These are phyloP conservation scores for Xylaria sp. DNA, from an alignment of 2,329 filamentous ascomycete species.

Conservation along the genomic window DNA sequence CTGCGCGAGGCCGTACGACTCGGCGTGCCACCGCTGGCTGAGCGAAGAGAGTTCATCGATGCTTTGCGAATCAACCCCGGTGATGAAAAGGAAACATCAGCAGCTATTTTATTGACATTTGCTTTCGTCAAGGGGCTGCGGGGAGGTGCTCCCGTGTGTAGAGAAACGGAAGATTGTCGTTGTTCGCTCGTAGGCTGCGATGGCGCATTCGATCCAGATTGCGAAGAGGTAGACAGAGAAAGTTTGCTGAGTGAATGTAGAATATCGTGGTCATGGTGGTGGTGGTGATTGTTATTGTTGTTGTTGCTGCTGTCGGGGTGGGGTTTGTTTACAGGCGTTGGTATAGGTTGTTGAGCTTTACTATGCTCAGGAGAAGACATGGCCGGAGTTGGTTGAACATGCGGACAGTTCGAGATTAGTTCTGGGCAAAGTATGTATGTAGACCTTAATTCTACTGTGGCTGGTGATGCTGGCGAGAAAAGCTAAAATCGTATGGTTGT, in stretches of 20 bases:
- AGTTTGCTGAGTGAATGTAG: slow-evolving; percentile 46
- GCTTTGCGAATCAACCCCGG: slow-evolving; percentile 65
- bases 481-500: too few species aligned
- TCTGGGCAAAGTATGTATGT: background rate
- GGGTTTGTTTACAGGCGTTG: slow-evolving; percentile 26
- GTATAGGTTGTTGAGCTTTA: slow-evolving; percentile 38
- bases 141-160: slow-evolving; percentile 52
- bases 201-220: slow-evolving; percentile 47
- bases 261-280: slow-evolving; percentile 41
- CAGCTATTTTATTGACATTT: slow-evolving; percentile 45
- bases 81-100: slow-evolving; percentile 59
- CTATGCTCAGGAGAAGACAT: slow-evolving; percentile 45
- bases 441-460: background rate
- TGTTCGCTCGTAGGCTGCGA: slow-evolving; percentile 27
- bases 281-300: slow-evolving; percentile 17
- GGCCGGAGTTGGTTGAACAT: slow-evolving; percentile 35
- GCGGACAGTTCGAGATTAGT: slow-evolving; percentile 21
- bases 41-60: slow-evolving; percentile 67
- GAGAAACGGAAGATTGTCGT: slow-evolving; percentile 43
- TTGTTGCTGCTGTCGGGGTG: slow-evolving; percentile 19
- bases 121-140: slow-evolving; percentile 55
- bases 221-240: slow-evolving; percentile 54
- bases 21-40: slow-evolving; percentile 54
- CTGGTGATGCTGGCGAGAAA: background rate
- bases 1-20: slow-evolving; percentile 57